phyloP scores from a whole-genome alignment of 768 basidiomycete genomes.

The Tulasnella sp. region DNA sequence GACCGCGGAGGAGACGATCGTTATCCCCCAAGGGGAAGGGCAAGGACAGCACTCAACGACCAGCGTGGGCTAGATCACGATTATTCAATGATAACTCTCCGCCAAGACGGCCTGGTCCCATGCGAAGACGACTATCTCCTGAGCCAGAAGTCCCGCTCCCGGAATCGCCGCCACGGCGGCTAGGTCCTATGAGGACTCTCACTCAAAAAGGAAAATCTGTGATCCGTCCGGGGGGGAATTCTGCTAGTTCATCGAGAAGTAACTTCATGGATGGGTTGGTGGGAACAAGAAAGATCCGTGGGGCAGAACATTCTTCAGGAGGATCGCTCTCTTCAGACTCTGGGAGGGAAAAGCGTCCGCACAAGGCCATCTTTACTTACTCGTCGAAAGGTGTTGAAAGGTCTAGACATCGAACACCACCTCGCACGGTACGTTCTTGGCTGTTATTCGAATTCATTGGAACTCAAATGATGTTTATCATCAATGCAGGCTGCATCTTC shows the following conservation, averaged over 20 bases:
- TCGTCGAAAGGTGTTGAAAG: neutral
- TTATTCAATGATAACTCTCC: neutral
- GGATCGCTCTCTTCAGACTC: neutral
- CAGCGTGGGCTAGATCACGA: neutral
- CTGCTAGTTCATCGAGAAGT: neutral
- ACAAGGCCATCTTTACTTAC: neutral
- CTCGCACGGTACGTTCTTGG: neutral
- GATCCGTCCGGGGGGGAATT: neutral
- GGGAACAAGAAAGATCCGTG: neutral
- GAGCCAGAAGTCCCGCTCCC: neutral
- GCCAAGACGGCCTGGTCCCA: neutral
- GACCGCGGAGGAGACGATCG: neutral
- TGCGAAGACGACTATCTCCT: neutral
- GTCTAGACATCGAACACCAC: neutral
- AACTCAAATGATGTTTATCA: neutral
- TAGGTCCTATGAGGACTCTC: neutral
- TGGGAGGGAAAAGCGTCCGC: neutral
- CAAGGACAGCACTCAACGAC: neutral
- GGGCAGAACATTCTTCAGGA: neutral
- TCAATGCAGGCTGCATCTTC: neutral
- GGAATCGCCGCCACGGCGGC: neutral
- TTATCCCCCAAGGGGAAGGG: neutral
- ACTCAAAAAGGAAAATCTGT: neutral
- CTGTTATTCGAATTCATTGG: neutral
- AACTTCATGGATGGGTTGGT: neutral